Base-by-base conservation (phyloP, 2,329 filamentous ascomycete genomes). In the Penicillium occitanis region DNA sequence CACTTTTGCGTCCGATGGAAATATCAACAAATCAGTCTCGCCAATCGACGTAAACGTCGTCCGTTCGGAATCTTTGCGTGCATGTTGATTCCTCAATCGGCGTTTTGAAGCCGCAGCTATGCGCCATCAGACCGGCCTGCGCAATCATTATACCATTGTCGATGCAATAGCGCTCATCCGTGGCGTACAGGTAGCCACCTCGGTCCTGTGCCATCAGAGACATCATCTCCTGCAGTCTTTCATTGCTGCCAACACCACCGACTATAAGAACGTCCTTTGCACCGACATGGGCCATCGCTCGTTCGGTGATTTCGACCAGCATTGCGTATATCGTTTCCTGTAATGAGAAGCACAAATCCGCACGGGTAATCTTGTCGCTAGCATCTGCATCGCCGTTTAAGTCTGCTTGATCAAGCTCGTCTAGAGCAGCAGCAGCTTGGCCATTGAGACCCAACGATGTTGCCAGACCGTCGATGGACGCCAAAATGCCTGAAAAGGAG, bases 131-230 rank as follows among this genome's bases (percentile, higher is more conserved):
- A 1, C 95, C 95, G 1, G 95, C 95, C 78, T 99, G 94, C 1
- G 95, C 95, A 81, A 99, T 99, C 95, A 99, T 99, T 75, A 99
- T 98, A 59, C 95, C 95, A 73, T 99, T 99, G 79, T 99, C 95
- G 72, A 99, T 99, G 77, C 95, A 99, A 77, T 97, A 99, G 55
- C 95, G 85, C 83, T 99, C 95, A 76, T 99, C 95, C 0, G 94
- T 98, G 28, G 95, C 93, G 80, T 91, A 97, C 3, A 98, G 92
- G 73, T 88, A 93, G 3, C 95, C 95, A 63, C 93, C 92, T 44
- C 95, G 84, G 77, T 97, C 93, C 53, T 83, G 84, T 17, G 93
- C 94, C 95, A 99, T 99, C 57, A 90, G 84, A 17, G 92, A 93
- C 95, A 99, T 99, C 95, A 99, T 99, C 73, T 96, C 88, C 82